Base-by-base conservation (phyloP, 2,329 filamentous ascomycete species). In the Fusarium mexicanum region DNA sequence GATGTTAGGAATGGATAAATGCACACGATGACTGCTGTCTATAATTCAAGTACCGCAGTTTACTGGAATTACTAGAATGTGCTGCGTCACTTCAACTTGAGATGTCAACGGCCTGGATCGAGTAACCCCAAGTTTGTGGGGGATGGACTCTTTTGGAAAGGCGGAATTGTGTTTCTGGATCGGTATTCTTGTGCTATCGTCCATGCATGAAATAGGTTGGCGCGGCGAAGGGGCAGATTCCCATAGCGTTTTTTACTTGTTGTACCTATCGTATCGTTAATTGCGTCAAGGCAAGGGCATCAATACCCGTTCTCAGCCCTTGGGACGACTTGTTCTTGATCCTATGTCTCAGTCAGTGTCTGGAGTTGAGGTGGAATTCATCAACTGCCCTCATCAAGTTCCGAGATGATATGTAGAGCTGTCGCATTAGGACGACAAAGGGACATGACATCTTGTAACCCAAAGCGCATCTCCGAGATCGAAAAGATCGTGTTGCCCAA, bases 161-260 rank as follows among this genome's bases (percentile, higher is more conserved):
- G 60, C 46, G 48, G 54, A 57, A 67, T 43, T 60, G 65, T 74
- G 31, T 63, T 61, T 70, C 73, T 75, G 57, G 51, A 44, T 70
- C 41, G 58, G 31, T 48, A 46, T 67, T 47, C 22, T 75, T 67
- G 29, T 63, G 37, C 69, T 64, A 41, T 64, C 46, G 54, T 74
- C 63, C 54, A 74, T 76, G 72, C 69, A 74, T 76, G 63, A 64
- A 64, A 65, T 74, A 38, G 73, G 66, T 63, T 71, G 64, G 76
- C 72, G 72, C 60, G 70, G 76, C 74, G 75, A 78, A 76, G 66
- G 72, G 75, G 67, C 67, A 68, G 65, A 70, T 74, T 71, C 71
- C 69, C 67, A 78, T 74, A 71, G 71, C 75, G 72, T 78, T 74
- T 59, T 67, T 69, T 41, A 65, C 50, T 71, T 64, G 38, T 50